Percentiles rank a stretch among this genome's conserved stretches.
phyloP scores from a whole-genome alignment of 2,329 filamentous ascomycete genomes.

The Myriosclerotinia curreyana region DNA sequence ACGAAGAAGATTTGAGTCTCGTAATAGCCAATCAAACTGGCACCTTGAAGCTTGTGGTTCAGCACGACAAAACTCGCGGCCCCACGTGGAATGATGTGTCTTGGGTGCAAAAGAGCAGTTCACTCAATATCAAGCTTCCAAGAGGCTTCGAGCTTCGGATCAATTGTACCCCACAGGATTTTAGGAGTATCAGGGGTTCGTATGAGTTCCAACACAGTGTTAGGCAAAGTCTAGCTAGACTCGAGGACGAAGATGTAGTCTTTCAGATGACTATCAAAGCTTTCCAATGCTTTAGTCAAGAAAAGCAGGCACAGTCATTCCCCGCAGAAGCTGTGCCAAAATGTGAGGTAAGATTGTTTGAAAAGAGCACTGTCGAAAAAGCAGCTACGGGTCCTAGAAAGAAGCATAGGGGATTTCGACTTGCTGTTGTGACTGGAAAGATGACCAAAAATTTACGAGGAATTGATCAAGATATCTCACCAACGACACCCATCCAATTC shows the following conservation, averaged over 20 bases:
- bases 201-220: constrained; percentile 81
- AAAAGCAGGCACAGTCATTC: constrained; percentile 67
- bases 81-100: constrained; percentile 78
- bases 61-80: constrained; percentile 63
- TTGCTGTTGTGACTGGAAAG: constrained; percentile 74
- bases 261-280: constrained; percentile 68
- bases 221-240: constrained; percentile 65
- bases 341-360: constrained; percentile 74
- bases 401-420: constrained; percentile 74
- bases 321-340: constrained; percentile 69
- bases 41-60: constrained; percentile 70
- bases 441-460: constrained; percentile 74
- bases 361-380: constrained; percentile 63
- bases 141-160: constrained; percentile 72
- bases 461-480: constrained; percentile 66
- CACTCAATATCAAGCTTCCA: constrained; percentile 67
- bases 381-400: constrained; percentile 70
- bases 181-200: constrained; percentile 74
- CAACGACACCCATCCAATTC: constrained; percentile 69
- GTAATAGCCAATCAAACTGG: constrained; percentile 77
- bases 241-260: constrained; percentile 65
- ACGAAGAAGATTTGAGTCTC: constrained; percentile 67
- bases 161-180: constrained; percentile 73
- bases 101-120: constrained; percentile 68
- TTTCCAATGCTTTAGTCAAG: constrained; percentile 78